These are phyloP conservation scores for Nymphaea thermarum DNA, from an alignment of 164 flowering plant genomes.

Conservation along the genomic window DNA sequence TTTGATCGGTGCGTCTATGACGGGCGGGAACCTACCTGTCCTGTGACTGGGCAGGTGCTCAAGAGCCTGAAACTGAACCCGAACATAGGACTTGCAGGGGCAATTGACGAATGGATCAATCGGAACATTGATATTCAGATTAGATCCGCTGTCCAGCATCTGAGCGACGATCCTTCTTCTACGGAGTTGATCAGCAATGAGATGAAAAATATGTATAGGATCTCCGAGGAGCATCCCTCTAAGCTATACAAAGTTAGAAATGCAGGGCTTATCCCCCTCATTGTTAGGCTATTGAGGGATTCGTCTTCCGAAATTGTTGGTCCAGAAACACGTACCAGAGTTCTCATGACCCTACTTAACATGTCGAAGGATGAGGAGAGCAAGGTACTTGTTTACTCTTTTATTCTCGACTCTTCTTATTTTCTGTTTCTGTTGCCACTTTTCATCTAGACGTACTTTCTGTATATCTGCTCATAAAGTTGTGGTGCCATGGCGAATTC, in stretches of 20 bases:
- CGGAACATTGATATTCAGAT: slow-evolving; percentile 41
- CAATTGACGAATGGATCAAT: slow-evolving; percentile 52
- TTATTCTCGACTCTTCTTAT: not conserved
- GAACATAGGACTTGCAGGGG: slow-evolving; percentile 45
- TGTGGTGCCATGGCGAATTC: no score
- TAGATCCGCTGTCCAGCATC: slow-evolving; percentile 18
- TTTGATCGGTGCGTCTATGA: slow-evolving; percentile 43
- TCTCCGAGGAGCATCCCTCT: slow-evolving; percentile 39
- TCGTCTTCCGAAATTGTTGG: slow-evolving; percentile 26
- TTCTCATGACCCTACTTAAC: slow-evolving; percentile 34
- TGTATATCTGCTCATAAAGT: no score
- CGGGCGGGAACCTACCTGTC: slow-evolving; percentile 53
- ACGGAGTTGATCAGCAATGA: slow-evolving; percentile 22
- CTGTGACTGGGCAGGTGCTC: slow-evolving; percentile 48
- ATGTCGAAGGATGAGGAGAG: slow-evolving; percentile 54
- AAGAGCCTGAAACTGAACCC: slow-evolving; percentile 36
- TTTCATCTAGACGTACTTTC: no score
- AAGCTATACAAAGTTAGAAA: slow-evolving; percentile 35
- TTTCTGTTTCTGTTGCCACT: not conserved
- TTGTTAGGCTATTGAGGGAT: slow-evolving; percentile 28
- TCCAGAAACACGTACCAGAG: slow-evolving; percentile 31
- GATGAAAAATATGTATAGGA: slow-evolving; percentile 27
- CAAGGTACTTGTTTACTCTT: slow-evolving; percentile 22
- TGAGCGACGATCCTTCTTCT: slow-evolving; percentile 22
- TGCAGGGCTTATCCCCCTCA: slow-evolving; percentile 28